Conservation (phyloP, 2,329 filamentous ascomycete genomes). For the Stachybotrys chlorohalonatus region DNA sequence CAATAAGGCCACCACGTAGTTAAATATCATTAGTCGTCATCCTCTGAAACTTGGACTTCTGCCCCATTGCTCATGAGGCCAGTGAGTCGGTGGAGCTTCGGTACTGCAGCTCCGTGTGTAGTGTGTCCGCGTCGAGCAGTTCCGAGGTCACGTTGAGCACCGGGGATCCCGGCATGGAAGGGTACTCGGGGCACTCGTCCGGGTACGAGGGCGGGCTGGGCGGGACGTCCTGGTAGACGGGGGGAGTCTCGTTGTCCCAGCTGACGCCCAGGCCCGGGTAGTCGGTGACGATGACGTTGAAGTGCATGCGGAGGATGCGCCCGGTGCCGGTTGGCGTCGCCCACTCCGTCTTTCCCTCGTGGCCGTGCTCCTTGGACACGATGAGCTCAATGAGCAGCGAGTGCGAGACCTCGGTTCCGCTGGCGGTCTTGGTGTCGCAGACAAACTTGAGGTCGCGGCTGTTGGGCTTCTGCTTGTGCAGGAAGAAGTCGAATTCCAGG, state of each 20-base stretch:
- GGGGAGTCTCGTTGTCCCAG: constrained; percentile 94
- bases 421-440: constrained; percentile 67
- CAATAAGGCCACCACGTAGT: neutral
- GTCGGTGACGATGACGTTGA: constrained; percentile 74
- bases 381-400: constrained; percentile 87
- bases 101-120: neutral
- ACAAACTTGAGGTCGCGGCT: constrained; percentile 51
- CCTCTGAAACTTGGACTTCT: neutral
- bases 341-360: constrained; percentile 56
- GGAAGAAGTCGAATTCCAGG: constrained; percentile 64
- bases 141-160: neutral
- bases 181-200: constrained; percentile 16
- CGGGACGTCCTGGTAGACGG: constrained; percentile 89
- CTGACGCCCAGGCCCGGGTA: constrained; percentile 79
- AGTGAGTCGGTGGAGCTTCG: neutral
- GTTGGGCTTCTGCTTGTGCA: constrained; percentile 28
- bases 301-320: constrained; percentile 86
- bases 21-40: neutral
- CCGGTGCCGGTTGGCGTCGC: constrained; percentile 84
- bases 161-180: constrained; percentile 7
- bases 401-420: constrained; percentile 74
- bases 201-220: constrained; percentile 69
- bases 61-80: neutral
- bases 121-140: neutral
- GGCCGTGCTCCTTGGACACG: constrained; percentile 81